These are phyloP conservation scores for Solanum arcanum DNA, from an alignment of 257 asterid genomes.

Conservation along the genomic window DNA sequence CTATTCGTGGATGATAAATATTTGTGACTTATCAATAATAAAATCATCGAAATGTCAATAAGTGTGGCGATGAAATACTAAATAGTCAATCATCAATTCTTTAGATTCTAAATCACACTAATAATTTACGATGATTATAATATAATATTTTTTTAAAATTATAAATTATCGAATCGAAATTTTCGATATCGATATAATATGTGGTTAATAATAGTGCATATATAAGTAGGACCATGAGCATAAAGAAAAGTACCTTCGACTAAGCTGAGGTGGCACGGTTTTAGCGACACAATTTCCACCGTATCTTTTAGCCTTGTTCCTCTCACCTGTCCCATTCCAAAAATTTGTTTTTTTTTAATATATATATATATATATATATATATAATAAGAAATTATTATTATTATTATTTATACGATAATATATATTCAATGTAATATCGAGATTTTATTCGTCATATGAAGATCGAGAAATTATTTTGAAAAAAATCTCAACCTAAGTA, in stretches of 20 bases:
- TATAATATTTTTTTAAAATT: too few relatives aligned
- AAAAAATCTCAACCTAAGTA: not conserved
- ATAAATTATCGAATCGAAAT: not conserved
- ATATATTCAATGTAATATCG: not conserved
- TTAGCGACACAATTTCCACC: conserved; percentile 44
- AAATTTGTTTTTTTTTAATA: too few relatives aligned
- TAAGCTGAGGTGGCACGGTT: conserved; percentile 56
- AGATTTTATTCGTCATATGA: not conserved
- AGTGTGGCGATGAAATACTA: not conserved
- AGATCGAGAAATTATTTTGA: not conserved
- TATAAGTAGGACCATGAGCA: not conserved
- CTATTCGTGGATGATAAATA: not conserved
- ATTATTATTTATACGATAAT: too few relatives aligned
- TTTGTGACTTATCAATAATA: not conserved
- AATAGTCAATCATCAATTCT: not conserved
- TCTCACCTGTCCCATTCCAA: conserved; percentile 25
- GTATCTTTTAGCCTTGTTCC: conserved; percentile 50
- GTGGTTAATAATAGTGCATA: not conserved
- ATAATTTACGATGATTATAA: too few relatives aligned
- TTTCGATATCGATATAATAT: not conserved
- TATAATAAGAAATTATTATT: too few relatives aligned
- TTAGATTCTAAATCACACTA: not conserved
- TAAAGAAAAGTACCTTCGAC: conserved; percentile 44
- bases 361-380: too few relatives aligned
- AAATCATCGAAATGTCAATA: not conserved